phyloP scores from a whole-genome alignment of 495 filamentous ascomycete species.

The Aspergillus sparsus region DNA sequence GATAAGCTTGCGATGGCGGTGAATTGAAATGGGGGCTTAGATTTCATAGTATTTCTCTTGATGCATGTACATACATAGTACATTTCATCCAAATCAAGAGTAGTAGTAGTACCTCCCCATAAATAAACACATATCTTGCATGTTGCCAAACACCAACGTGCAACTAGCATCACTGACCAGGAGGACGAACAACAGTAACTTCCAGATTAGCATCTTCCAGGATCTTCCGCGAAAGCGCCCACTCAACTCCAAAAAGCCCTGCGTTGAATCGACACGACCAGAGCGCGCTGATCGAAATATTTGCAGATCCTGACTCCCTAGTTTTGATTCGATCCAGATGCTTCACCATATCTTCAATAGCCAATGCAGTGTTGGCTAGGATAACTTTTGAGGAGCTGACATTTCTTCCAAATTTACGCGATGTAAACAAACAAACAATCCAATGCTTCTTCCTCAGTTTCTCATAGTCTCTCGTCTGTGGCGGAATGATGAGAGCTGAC shows the following conservation, averaged over 20 bases:
- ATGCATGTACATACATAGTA: too few relatives aligned
- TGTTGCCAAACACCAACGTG: neutral
- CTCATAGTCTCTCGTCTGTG: conserved; percentile 31
- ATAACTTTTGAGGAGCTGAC: conserved; percentile 35
- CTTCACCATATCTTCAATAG: conserved; percentile 40
- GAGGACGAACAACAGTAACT: conserved; percentile 32
- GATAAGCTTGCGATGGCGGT: too few relatives aligned
- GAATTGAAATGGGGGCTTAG: too few relatives aligned
- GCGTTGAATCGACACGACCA: conserved; percentile 49
- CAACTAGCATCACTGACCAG: conserved; percentile 10
- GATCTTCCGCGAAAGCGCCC: conserved; percentile 28
- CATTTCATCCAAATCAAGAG: too few relatives aligned
- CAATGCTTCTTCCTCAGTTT: conserved; percentile 36
- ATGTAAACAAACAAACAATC: conserved; percentile 54
- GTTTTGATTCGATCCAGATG: conserved; percentile 28
- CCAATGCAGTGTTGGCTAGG: conserved; percentile 39
- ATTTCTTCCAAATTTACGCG: conserved; percentile 31
- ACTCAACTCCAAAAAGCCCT: conserved; percentile 44
- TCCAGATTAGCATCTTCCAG: conserved; percentile 27
- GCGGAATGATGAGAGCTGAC: conserved; percentile 48
- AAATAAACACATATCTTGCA: neutral
- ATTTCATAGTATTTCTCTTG: too few relatives aligned
- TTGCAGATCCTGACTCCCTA: conserved; percentile 2
- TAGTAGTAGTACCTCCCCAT: too few relatives aligned
- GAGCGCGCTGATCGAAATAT: conserved; percentile 24